A percentile compares a stretch with the other conserved stretches of the same genome.
Evolutionary conservation across 2,329 filamentous ascomycete species (phyloP).

Genomic region (Phyllosticta paracitricarpa): DNA sequence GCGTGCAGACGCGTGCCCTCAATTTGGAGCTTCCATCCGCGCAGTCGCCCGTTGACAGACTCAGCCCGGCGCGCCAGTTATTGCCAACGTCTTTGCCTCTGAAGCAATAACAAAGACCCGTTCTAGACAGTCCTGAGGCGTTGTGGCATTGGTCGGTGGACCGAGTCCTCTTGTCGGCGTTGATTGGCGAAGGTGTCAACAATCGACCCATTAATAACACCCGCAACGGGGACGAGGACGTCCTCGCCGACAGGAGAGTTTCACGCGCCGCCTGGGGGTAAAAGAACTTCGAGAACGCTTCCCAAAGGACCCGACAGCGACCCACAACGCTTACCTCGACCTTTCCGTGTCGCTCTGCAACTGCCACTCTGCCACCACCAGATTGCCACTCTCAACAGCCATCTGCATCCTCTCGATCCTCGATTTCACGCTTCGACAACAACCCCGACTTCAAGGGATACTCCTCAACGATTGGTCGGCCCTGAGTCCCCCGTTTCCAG

Average conservation of each 20-base stretch:
- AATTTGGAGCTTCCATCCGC: background rate
- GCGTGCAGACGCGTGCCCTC: background rate
- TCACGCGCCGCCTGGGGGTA: background rate
- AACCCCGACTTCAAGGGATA: background rate
- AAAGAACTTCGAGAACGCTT: background rate
- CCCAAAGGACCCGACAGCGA: background rate
- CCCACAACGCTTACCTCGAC: background rate
- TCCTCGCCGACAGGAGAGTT: background rate
- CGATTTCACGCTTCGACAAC: background rate
- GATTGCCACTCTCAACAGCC: background rate
- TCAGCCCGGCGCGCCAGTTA: background rate
- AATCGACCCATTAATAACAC: background rate
- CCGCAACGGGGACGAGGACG: background rate
- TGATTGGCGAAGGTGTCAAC: background rate
- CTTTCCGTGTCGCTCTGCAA: background rate
- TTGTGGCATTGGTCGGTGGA: background rate
- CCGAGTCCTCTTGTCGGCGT: background rate
- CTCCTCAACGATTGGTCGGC: background rate
- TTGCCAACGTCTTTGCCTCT: background rate
- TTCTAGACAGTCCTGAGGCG: background rate
- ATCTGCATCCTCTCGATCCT: background rate
- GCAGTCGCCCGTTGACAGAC: background rate
- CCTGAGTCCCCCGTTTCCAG: background rate
- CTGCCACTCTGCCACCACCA: background rate
- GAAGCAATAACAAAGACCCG: background rate